phyloP scores from a whole-genome alignment of 371 early-diverging fungal genomes.

The Haplosporangium sp. region DNA sequence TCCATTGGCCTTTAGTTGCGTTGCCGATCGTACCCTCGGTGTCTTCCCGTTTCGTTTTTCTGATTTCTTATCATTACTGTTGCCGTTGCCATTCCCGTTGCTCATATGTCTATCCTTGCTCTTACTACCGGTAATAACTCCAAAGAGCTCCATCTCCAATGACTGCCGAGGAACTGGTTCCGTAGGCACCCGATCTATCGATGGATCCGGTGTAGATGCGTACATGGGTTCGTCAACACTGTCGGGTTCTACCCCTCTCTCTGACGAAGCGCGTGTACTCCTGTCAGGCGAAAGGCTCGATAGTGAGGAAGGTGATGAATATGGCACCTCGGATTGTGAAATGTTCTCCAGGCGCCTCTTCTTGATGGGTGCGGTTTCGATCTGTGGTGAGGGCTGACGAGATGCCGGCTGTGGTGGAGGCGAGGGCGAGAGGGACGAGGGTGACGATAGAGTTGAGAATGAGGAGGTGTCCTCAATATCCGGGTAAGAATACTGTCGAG shows the following conservation, averaged over 20 bases:
- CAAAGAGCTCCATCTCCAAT: slow-evolving; percentile 46
- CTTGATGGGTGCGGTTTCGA: slow-evolving; percentile 20
- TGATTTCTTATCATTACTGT: slow-evolving; percentile 3
- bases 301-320: slow-evolving; percentile 27
- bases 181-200: neutral
- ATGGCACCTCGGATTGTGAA: slow-evolving; percentile 13
- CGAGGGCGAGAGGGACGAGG: slow-evolving; percentile 31
- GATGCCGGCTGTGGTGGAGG: slow-evolving; percentile 22
- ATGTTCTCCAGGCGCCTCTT: slow-evolving; percentile 29
- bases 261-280: slow-evolving; percentile 17
- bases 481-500: slow-evolving; percentile 12
- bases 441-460: slow-evolving; percentile 45
- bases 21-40: neutral
- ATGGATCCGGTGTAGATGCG: neutral
- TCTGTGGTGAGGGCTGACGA: slow-evolving; percentile 8
- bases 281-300: slow-evolving; percentile 32
- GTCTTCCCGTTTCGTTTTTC: neutral
- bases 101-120: too few species aligned
- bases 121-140: slow-evolving; percentile 7
- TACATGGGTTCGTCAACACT: too few species aligned
- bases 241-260: slow-evolving; percentile 5
- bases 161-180: slow-evolving; percentile 14
- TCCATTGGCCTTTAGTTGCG: neutral
- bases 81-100: neutral
- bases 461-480: slow-evolving; percentile 46